phyloP scores from a whole-genome alignment of 768 basidiomycete species.

The Kwoniella bestiolae region DNA sequence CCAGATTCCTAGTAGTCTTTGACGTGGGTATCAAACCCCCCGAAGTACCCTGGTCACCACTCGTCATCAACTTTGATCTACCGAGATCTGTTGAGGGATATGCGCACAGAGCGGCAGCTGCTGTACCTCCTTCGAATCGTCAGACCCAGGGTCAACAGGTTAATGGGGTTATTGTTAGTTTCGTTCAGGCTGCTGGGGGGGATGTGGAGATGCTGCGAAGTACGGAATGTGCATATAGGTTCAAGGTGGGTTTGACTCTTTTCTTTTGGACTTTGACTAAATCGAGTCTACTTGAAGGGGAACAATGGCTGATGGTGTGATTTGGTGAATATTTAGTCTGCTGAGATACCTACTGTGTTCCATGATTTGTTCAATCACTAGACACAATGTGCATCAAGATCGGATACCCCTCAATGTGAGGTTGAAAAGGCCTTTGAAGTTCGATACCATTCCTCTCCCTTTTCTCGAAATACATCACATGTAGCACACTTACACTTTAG shows the following conservation, averaged over 20 bases:
- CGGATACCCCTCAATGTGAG: no score
- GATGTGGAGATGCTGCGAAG: conserved; percentile 98
- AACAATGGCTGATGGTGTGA: not conserved
- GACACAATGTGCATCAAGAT: not conserved
- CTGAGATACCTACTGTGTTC: conserved; percentile 50
- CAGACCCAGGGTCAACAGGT: conserved; percentile 50
- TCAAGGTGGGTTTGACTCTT: conserved; percentile 54
- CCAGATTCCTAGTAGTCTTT: conserved; percentile 76
- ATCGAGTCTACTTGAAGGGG: not conserved
- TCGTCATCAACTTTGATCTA: conserved; percentile 90
- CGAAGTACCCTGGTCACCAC: conserved; percentile 85
- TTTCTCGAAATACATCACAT: not conserved
- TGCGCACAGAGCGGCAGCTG: conserved; percentile 70
- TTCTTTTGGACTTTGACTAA: not conserved
- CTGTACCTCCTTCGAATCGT: conserved; percentile 40
- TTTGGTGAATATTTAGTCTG: conserved; percentile 38
- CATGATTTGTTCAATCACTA: conserved; percentile 51
- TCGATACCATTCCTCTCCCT: not conserved
- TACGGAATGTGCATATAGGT: conserved; percentile 92
- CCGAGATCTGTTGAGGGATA: conserved; percentile 82
- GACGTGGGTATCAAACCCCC: conserved; percentile 90
- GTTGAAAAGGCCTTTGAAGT: no score
- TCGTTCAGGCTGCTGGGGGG: conserved; percentile 95
- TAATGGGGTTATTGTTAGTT: conserved; percentile 91
- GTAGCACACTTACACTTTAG: not conserved